These are phyloP conservation scores for Pseudozyma thailandica DNA, from an alignment of 1,284 basidiomycete species.

Conservation along the genomic window DNA sequence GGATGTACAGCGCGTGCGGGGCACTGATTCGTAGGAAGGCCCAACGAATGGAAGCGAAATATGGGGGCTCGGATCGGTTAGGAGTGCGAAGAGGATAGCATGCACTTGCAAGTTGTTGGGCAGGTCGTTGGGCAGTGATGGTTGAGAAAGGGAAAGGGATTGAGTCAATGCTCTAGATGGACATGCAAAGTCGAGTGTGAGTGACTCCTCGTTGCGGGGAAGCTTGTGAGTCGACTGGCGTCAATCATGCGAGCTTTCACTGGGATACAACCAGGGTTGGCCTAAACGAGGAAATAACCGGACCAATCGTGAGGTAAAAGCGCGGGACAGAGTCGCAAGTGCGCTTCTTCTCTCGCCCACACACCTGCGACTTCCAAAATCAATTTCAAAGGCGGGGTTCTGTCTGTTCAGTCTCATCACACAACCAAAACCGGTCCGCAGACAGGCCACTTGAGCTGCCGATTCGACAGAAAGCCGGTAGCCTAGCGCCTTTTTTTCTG, in stretches of 20 bases:
- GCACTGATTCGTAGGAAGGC: too few species aligned
- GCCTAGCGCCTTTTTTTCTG: background rate
- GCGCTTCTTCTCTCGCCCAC: too few species aligned
- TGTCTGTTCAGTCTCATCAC: background rate
- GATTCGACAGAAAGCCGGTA: background rate
- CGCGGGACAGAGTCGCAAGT: constrained; percentile 40
- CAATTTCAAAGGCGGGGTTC: background rate
- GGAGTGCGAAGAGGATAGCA: too few species aligned
- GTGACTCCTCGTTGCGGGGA: constrained; percentile 19
- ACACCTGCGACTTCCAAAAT: too few species aligned
- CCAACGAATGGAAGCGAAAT: too few species aligned
- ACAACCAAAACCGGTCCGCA: background rate
- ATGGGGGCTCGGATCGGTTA: too few species aligned
- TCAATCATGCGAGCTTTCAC: too few species aligned
- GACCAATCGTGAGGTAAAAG: constrained; percentile 1
- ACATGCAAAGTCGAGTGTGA: background rate
- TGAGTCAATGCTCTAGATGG: too few species aligned
- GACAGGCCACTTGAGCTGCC: background rate
- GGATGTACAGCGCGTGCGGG: too few species aligned
- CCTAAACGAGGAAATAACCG: constrained; percentile 15
- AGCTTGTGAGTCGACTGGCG: constrained; percentile 22
- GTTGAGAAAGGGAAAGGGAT: background rate
- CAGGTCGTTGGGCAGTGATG: too few species aligned
- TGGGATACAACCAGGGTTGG: too few species aligned
- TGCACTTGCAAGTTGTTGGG: too few species aligned